A percentile compares a stretch with the other conserved stretches of the same genome.
Evolutionary conservation across 148 eudicot genomes (phyloP).

Genomic region (Chenopodium berlandieri): DNA sequence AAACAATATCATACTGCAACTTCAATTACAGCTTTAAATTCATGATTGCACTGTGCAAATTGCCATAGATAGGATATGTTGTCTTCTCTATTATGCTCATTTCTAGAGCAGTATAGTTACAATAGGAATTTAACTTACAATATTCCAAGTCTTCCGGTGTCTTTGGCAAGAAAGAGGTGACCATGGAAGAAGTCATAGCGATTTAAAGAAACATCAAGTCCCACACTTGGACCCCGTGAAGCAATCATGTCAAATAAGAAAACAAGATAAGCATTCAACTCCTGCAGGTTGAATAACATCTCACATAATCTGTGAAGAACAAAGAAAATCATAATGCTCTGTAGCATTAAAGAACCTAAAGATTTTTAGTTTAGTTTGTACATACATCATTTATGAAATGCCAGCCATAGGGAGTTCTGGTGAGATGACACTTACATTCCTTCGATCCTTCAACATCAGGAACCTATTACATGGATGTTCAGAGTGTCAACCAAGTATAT

Average conservation of each 20-base stretch:
- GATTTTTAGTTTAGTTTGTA: slow-evolving; percentile 1
- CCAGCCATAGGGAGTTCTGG: slow-evolving; percentile 93
- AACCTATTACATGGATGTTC: slow-evolving; percentile 43
- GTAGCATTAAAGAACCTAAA: neutral
- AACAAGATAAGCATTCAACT: slow-evolving; percentile 72
- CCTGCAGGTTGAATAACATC: slow-evolving; percentile 46
- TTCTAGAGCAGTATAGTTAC: neutral
- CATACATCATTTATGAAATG: slow-evolving; percentile 83
- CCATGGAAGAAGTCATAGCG: slow-evolving; percentile 97
- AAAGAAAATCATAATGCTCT: neutral
- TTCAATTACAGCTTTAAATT: neutral
- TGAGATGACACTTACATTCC: slow-evolving; percentile 67
- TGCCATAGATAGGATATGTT: neutral
- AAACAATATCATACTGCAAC: neutral
- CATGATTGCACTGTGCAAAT: neutral
- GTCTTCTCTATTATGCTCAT: slow-evolving; percentile 4
- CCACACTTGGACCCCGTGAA: slow-evolving; percentile 75
- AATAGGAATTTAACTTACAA: slow-evolving; percentile 60
- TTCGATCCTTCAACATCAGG: slow-evolving; percentile 91
- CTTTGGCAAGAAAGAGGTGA: slow-evolving; percentile 79
- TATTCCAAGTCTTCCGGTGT: slow-evolving; percentile 89
- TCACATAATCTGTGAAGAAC: slow-evolving; percentile 3
- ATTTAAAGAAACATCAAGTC: slow-evolving; percentile 74
- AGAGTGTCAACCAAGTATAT: neutral
- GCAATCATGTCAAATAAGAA: slow-evolving; percentile 74